Conservation (phyloP, 768 basidiomycete genomes). For the Suillus variegatus region DNA sequence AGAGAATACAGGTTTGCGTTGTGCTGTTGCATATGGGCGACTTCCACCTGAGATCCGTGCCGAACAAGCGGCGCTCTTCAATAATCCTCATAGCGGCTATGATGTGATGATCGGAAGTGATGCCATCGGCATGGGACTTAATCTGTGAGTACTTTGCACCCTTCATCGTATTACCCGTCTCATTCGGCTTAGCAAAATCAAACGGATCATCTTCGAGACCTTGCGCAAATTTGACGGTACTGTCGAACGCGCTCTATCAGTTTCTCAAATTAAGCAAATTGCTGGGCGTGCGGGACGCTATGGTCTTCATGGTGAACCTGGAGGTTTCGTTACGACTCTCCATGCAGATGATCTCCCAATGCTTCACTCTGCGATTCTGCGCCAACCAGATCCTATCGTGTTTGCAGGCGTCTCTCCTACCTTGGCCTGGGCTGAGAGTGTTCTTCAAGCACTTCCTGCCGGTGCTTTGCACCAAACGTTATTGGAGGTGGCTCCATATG, state of each 20-base stretch:
- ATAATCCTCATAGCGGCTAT: constrained; percentile 77
- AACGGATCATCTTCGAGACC: constrained; percentile 76
- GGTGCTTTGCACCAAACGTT: constrained; percentile 42
- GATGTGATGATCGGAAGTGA: constrained; percentile 94
- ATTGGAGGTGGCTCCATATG: constrained; percentile 49
- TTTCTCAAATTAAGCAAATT: constrained; percentile 90
- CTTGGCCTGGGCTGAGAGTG: constrained; percentile 21
- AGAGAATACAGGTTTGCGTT: constrained; percentile 66
- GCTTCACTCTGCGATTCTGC: constrained; percentile 55
- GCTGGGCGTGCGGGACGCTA: constrained; percentile 93
- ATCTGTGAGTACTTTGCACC: constrained; percentile 62
- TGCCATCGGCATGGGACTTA: constrained; percentile 96
- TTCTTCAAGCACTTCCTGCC: constrained; percentile 46
- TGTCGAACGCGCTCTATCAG: constrained; percentile 47
- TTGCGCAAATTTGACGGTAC: constrained; percentile 67
- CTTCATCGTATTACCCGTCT: background rate
- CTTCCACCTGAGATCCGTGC: constrained; percentile 90
- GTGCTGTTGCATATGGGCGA: constrained; percentile 91
- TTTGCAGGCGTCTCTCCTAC: constrained; percentile 50
- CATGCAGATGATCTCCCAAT: constrained; percentile 58
- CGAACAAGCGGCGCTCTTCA: constrained; percentile 92
- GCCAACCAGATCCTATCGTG: constrained; percentile 50
- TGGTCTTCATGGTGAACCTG: constrained; percentile 58
- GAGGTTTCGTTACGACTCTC: constrained; percentile 79
- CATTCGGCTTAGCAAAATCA: constrained; percentile 71